These are phyloP conservation scores for Sporothrix brunneoviolacea DNA, from an alignment of 2,329 filamentous ascomycete species.

Conservation along the genomic window DNA sequence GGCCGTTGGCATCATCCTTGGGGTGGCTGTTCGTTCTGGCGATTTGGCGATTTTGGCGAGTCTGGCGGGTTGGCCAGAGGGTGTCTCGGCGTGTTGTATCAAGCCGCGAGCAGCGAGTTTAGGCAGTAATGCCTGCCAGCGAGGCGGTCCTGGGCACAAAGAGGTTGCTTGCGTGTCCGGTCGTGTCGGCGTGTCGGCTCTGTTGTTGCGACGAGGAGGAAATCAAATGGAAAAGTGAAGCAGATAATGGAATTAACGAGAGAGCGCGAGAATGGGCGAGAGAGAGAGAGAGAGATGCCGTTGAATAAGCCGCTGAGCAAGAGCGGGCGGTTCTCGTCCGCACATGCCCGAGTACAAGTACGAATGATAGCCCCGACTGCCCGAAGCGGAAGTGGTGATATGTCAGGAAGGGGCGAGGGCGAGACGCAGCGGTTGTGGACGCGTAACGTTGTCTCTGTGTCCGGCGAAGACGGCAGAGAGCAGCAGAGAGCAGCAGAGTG, in stretches of 20 bases:
- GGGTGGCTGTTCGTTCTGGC: too few relatives aligned
- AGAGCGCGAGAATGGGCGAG: too few relatives aligned
- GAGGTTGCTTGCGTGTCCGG: not conserved
- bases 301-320: too few relatives aligned
- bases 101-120: slow-evolving; percentile 2
- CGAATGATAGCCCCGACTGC: not conserved
- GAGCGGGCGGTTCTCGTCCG: not conserved
- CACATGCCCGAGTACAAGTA: too few relatives aligned
- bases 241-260: too few relatives aligned
- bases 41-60: too few relatives aligned
- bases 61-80: too few relatives aligned
- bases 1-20: too few relatives aligned
- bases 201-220: not conserved
- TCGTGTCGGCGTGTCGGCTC: not conserved
- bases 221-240: not conserved
- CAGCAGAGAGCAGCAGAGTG: not conserved
- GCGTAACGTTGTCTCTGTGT: too few relatives aligned
- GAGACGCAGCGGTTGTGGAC: not conserved
- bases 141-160: not conserved
- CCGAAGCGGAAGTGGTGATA: slow-evolving; percentile 5
- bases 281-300: too few relatives aligned
- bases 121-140: slow-evolving; percentile 2
- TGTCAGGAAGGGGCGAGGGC: not conserved
- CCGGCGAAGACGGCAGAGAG: not conserved
- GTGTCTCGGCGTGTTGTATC: not conserved